Conservation (phyloP, 2,329 filamentous ascomycete species). For the Aphanoascus verrucosus region DNA sequence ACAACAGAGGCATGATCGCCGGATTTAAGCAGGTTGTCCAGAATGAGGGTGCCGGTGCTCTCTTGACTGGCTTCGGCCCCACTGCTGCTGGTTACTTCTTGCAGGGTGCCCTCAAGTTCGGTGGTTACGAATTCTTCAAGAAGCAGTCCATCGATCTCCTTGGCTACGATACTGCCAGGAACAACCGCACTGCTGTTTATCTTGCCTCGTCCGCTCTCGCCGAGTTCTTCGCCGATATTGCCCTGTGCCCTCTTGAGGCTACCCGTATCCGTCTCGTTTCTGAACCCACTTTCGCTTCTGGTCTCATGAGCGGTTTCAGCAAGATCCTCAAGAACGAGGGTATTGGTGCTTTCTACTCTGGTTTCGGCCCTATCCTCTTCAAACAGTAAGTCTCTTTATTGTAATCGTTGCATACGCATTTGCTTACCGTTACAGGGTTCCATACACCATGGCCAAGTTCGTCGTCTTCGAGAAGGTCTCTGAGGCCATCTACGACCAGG, state of each 20-base stretch:
- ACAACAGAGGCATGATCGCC: slow-evolving; percentile 79
- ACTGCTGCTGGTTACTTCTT: slow-evolving; percentile 88
- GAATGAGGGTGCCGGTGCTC: slow-evolving; percentile 74
- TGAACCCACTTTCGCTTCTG: slow-evolving; percentile 72
- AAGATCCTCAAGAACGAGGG: slow-evolving; percentile 80
- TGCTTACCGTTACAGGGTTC: slow-evolving; percentile 49
- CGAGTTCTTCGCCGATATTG: slow-evolving; percentile 54
- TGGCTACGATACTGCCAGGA: slow-evolving; percentile 63
- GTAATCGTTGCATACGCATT: background rate
- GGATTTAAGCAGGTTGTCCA: slow-evolving; percentile 76
- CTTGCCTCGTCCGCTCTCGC: slow-evolving; percentile 53
- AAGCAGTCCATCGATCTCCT: slow-evolving; percentile 72
- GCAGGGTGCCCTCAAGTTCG: slow-evolving; percentile 87
- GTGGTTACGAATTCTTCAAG: slow-evolving; percentile 95
- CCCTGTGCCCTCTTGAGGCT: slow-evolving; percentile 83
- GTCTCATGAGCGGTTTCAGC: slow-evolving; percentile 65
- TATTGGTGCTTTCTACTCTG: slow-evolving; percentile 77
- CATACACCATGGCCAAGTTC: slow-evolving; percentile 93
- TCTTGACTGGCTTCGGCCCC: slow-evolving; percentile 75
- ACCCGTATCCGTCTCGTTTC: slow-evolving; percentile 90
- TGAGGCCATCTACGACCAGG: slow-evolving; percentile 56
- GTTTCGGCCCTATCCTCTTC: slow-evolving; percentile 78
- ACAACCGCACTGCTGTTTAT: slow-evolving; percentile 76
- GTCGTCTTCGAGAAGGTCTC: slow-evolving; percentile 84
- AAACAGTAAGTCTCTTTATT: slow-evolving; percentile 53